These are phyloP conservation scores for Euptelea pleiosperma DNA, from an alignment of 164 flowering plant genomes.

Conservation along the genomic window DNA sequence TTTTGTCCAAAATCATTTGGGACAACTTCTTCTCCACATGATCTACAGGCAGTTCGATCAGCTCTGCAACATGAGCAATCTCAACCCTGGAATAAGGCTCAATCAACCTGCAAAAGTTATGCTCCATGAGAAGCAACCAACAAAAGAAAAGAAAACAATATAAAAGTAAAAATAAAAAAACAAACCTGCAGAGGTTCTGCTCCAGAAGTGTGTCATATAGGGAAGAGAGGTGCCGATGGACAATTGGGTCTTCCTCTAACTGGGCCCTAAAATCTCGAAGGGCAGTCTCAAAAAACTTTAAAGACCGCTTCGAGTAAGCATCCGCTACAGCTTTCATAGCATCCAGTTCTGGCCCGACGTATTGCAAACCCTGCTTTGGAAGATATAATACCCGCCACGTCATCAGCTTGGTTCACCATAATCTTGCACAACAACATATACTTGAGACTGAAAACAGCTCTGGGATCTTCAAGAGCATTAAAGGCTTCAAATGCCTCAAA, in stretches of 20 bases:
- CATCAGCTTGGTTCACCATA: conserved; percentile 51
- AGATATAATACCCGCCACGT: conserved; percentile 27
- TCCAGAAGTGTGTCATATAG: conserved; percentile 59
- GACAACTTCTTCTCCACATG: conserved; percentile 52
- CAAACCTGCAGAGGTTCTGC: conserved; percentile 59
- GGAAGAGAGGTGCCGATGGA: conserved; percentile 30
- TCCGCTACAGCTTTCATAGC: conserved; percentile 31
- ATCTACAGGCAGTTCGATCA: conserved; percentile 52
- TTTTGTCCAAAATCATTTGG: conserved; percentile 31
- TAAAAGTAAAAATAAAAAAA: too few species aligned
- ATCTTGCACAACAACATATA: conserved; percentile 58
- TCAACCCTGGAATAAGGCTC: conserved; percentile 67
- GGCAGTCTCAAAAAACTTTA: conserved; percentile 48
- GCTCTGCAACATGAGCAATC: conserved; percentile 50
- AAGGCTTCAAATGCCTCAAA: conserved; percentile 70
- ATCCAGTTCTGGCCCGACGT: conserved; percentile 26
- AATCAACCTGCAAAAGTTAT: conserved; percentile 59
- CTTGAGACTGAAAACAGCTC: conserved; percentile 46
- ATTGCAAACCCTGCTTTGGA: conserved; percentile 26
- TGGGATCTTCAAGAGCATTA: conserved; percentile 59
- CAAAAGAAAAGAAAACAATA: too few species aligned
- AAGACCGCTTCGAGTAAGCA: conserved; percentile 45
- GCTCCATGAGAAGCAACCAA: conserved; percentile 57
- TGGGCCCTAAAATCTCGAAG: conserved; percentile 25
- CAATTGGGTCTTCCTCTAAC: conserved; percentile 31